These are phyloP conservation scores for Lactarius hengduanensis DNA, from an alignment of 768 basidiomycete genomes.

Conservation along the genomic window DNA sequence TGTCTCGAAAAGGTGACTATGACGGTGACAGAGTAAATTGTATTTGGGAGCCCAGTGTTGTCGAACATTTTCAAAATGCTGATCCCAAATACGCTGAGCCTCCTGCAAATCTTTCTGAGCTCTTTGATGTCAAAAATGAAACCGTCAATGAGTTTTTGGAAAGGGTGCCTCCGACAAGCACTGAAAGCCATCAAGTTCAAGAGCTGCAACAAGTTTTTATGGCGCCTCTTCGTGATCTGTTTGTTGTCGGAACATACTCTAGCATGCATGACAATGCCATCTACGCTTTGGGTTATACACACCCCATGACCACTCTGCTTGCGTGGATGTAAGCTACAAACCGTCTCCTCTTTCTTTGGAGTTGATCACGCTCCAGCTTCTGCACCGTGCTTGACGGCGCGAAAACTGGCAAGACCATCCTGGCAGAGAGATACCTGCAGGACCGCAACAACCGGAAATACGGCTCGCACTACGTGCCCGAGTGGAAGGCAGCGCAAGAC, in stretches of 20 bases:
- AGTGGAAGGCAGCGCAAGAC: constrained; percentile 30
- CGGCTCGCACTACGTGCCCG: constrained; percentile 31
- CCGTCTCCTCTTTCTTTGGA: background rate
- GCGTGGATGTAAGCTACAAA: constrained; percentile 51
- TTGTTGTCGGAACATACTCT: constrained; percentile 51
- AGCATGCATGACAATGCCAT: constrained; percentile 55
- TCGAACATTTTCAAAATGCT: constrained; percentile 54
- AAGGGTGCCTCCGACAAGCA: constrained; percentile 29
- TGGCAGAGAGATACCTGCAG: constrained; percentile 32
- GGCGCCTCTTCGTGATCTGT: constrained; percentile 45
- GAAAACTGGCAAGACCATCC: constrained; percentile 57
- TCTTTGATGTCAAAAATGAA: constrained; percentile 46
- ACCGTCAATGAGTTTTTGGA: constrained; percentile 45
- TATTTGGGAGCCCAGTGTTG: constrained; percentile 59
- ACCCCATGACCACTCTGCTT: constrained; percentile 49
- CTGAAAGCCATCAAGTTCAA: constrained; percentile 34
- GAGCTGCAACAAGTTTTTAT: constrained; percentile 52
- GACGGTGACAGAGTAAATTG: constrained; percentile 63
- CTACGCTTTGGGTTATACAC: constrained; percentile 51
- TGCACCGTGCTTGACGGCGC: constrained; percentile 56
- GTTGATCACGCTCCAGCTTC: constrained; percentile 38
- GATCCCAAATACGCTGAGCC: constrained; percentile 47
- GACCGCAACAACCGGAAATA: constrained; percentile 28
- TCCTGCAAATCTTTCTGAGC: constrained; percentile 43
- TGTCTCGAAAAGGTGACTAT: constrained; percentile 52